phyloP scores from a whole-genome alignment of 2,329 filamentous ascomycete genomes.

The Sclerotinia spermophila region DNA sequence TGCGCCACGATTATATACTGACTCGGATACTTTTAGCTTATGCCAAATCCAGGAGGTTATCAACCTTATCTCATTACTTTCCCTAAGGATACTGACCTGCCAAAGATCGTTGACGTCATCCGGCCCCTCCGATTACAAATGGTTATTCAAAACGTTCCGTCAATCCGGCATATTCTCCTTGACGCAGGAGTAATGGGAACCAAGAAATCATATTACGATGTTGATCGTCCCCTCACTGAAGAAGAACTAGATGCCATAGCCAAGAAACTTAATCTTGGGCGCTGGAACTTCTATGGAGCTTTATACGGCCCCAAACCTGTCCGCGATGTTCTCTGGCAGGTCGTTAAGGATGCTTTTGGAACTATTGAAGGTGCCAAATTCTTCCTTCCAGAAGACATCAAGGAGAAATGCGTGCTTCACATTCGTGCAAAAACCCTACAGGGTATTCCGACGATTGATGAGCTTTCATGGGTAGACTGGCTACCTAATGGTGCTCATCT shows the following conservation, averaged over 20 bases:
- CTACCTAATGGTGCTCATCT: slow-evolving; percentile 50
- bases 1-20: background rate
- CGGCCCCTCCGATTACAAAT: slow-evolving; percentile 42
- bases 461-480: slow-evolving; percentile 48
- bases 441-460: slow-evolving; percentile 33
- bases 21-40: slow-evolving; percentile 38
- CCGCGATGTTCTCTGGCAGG: slow-evolving; percentile 37
- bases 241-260: slow-evolving; percentile 42
- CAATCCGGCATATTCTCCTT: slow-evolving; percentile 34
- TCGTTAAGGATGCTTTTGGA: slow-evolving; percentile 33
- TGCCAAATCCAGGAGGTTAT: slow-evolving; percentile 50
- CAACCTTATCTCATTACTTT: slow-evolving; percentile 46
- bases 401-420: slow-evolving; percentile 31
- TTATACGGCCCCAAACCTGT: slow-evolving; percentile 38
- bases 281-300: slow-evolving; percentile 48
- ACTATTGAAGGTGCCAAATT: slow-evolving; percentile 37
- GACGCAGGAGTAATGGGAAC: slow-evolving; percentile 40
- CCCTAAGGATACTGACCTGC: slow-evolving; percentile 35
- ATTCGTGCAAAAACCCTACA: slow-evolving; percentile 36
- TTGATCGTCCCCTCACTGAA: slow-evolving; percentile 39
- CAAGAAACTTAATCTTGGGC: slow-evolving; percentile 41
- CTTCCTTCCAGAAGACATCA: slow-evolving; percentile 33
- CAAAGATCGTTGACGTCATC: slow-evolving; percentile 43
- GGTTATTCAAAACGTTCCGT: slow-evolving; percentile 42
- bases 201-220: slow-evolving; percentile 37